Conservation (phyloP, 2,329 filamentous ascomycete genomes). For the Pyrenophora tritici-repentis region DNA sequence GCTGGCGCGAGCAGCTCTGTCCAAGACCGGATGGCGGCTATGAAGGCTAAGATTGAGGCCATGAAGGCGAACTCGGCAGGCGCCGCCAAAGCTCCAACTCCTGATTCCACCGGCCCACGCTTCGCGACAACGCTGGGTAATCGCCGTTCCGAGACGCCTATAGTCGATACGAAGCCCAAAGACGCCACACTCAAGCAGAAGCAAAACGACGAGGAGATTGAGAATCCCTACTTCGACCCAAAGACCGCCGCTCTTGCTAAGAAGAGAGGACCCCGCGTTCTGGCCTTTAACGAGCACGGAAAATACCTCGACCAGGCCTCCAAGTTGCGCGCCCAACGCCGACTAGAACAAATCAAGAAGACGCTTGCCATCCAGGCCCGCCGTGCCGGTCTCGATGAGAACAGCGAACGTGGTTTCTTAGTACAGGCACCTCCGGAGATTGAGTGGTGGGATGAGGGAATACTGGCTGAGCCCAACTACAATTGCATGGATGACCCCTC, state of each 20-base stretch:
- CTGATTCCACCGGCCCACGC: conserved; percentile 55
- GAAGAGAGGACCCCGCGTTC: conserved; percentile 67
- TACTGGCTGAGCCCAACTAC: conserved; percentile 78
- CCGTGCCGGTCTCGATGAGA: conserved; percentile 93
- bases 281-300: conserved; percentile 92
- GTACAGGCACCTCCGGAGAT: conserved; percentile 83
- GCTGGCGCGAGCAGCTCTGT: conserved; percentile 18
- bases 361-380: conserved; percentile 84
- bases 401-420: conserved; percentile 87
- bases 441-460: conserved; percentile 97
- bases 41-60: conserved; percentile 39
- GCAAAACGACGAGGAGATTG: conserved; percentile 61
- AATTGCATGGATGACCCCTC: conserved; percentile 67
- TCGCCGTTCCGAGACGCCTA: conserved; percentile 52
- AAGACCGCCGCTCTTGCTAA: conserved; percentile 60
- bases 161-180: conserved; percentile 37
- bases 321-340: conserved; percentile 82
- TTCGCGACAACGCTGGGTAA: conserved; percentile 62
- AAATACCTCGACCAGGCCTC: conserved; percentile 97
- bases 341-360: conserved; percentile 92
- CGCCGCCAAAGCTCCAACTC: conserved; percentile 42
- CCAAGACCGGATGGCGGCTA: conserved; percentile 35
- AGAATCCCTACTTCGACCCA: conserved; percentile 84
- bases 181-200: conserved; percentile 38
- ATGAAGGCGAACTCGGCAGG: conserved; percentile 67